Percentiles rank a stretch among this genome's conserved stretches.
phyloP scores from a whole-genome alignment of 106 monocot genomes.

The Allium fistulosum region DNA sequence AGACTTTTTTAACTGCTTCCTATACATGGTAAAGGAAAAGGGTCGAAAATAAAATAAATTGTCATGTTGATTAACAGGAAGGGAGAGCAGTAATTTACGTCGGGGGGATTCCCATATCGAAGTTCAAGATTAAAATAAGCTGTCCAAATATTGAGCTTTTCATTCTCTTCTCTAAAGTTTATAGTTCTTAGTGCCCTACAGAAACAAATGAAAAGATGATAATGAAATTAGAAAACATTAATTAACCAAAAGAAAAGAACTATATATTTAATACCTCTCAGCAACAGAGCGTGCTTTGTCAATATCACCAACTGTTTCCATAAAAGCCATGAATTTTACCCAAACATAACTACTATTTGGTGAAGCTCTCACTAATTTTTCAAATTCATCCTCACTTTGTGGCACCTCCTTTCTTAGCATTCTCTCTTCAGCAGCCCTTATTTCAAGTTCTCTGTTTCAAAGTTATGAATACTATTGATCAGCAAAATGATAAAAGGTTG shows the following conservation, averaged over 20 bases:
- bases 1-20: slow-evolving; percentile 74
- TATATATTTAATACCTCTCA: slow-evolving; percentile 47
- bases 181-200: slow-evolving; percentile 85
- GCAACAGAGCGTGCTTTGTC: slow-evolving; percentile 84
- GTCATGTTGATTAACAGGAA: not conserved
- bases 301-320: slow-evolving; percentile 55
- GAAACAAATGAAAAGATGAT: not conserved
- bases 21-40: slow-evolving; percentile 9
- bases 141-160: slow-evolving; percentile 93
- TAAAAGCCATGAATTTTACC: slow-evolving; percentile 90
- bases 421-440: slow-evolving; percentile 71
- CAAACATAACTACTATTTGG: slow-evolving; percentile 88
- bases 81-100: slow-evolving; percentile 31
- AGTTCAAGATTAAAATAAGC: slow-evolving; percentile 95
- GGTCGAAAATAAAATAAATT: not conserved
- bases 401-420: slow-evolving; percentile 49
- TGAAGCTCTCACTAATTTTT: slow-evolving; percentile 76
- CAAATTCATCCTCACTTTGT: slow-evolving; percentile 78
- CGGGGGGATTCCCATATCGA: slow-evolving; percentile 74
- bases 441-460: slow-evolving; percentile 61
- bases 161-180: slow-evolving; percentile 74
- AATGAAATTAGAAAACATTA: not conserved
- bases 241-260: not conserved
- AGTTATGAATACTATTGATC: not conserved
- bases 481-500: not conserved